Conservation (phyloP, 1,284 basidiomycete species). For the Pseudozyma tsukubaensis region DNA sequence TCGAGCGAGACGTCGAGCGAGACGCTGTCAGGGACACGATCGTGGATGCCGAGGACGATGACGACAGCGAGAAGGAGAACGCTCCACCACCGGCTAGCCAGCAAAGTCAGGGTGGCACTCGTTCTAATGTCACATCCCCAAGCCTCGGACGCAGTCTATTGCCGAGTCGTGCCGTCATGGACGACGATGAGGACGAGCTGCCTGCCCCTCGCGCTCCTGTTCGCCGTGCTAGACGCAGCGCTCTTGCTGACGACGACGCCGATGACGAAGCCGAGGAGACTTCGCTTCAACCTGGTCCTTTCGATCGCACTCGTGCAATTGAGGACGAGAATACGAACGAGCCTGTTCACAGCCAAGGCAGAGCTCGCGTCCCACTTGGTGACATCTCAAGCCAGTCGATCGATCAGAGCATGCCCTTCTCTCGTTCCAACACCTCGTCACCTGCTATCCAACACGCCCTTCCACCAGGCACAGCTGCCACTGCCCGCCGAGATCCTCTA, state of each 20-base stretch:
- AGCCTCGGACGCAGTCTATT: conserved; percentile 15
- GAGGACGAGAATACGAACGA: conserved; percentile 4
- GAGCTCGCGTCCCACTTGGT: conserved; percentile 27
- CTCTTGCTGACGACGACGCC: conserved; percentile 43
- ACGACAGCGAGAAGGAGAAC: conserved; percentile 62
- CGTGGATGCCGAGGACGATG: conserved; percentile 32
- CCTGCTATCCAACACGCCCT: conserved; percentile 25
- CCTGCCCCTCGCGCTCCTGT: conserved; percentile 25
- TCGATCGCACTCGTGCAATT: conserved; percentile 15
- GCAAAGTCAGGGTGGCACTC: conserved; percentile 12
- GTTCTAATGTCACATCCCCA: conserved; percentile 18
- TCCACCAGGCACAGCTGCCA: conserved; percentile 8
- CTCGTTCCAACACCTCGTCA: conserved; percentile 34
- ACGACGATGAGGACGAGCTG: conserved; percentile 49
- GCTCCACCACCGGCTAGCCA: conserved; percentile 46
- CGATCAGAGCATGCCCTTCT: conserved; percentile 32
- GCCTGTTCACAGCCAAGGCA: conserved; percentile 12
- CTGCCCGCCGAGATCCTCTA: conserved; percentile 15
- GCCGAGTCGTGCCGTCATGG: conserved; percentile 42
- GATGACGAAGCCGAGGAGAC: conserved; percentile 27
- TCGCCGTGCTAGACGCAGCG: conserved; percentile 27
- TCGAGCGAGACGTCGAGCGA: conserved; percentile 5
- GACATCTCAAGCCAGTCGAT: conserved; percentile 47
- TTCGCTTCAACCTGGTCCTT: conserved; percentile 37
- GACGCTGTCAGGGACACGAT: conserved; percentile 18